Base-by-base conservation (phyloP, 2,329 filamentous ascomycete species). In the Fusarium proliferatum region DNA sequence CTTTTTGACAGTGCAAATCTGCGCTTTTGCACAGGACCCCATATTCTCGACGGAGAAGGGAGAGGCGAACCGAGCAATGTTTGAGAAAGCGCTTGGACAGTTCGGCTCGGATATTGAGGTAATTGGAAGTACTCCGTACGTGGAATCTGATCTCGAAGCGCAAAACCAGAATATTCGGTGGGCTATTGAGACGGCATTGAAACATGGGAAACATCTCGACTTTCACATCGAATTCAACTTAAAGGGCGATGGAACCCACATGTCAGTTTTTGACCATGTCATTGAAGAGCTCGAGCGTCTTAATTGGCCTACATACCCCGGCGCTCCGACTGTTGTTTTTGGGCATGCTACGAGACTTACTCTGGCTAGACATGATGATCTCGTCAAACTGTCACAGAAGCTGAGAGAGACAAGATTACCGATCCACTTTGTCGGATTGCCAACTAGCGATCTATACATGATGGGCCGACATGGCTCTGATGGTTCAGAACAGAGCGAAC, bases 21-120 rank as follows among this genome's bases (percentile, higher is more conserved):
- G 67, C 12, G 45, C 45, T 19, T 69, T 69, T 13, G 65, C 67
- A 3, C 67, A 69, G n/a, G 66, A 69, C 15, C 59, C 67, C 4
- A 65, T 69, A 3, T 69, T 69, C 11, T 65, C 65, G 9, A 53
- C 59, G 7, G 51, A 59, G 1, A 15, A 70, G 13, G 67, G 65
- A 2, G 41, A 65, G 7, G 15, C 28, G 0, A 65, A 69, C 23
- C 33, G 51, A 2, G 12, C 2, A 3, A 30, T 65, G 7, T 19
- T 69, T 2, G 8, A 13, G 4, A 19, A 34, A 1, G 59, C 65
- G 12, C 5, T 23, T 33, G 2, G 4, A 21, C 9, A 28, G 2
- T 63, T 56, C 0, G 33, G 38, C 2, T n/a, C 49, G 0, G 43
- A 19, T 0, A 57, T 68, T 13, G 28, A 63, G 0, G 64, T 45